Conservation (phyloP, 2,329 filamentous ascomycete species). For the Gaeumannomyces tritici region DNA sequence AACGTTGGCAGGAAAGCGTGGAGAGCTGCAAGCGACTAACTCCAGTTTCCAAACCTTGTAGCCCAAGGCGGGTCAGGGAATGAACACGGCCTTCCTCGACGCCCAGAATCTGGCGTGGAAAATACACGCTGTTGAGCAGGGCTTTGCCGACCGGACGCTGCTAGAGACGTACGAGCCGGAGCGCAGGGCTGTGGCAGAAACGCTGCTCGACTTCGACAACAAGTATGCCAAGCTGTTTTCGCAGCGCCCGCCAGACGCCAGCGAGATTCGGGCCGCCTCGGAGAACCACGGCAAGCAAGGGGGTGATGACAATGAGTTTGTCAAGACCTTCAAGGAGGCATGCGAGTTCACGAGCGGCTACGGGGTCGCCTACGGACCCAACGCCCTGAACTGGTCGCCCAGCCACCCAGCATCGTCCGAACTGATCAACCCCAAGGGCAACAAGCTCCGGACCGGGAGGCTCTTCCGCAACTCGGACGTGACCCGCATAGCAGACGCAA, state of each 20-base stretch:
- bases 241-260: constrained; percentile 60
- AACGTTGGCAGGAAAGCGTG: neutral
- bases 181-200: constrained; percentile 76
- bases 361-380: constrained; percentile 76
- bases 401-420: constrained; percentile 61
- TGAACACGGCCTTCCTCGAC: constrained; percentile 73
- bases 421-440: constrained; percentile 56
- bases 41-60: constrained; percentile 1
- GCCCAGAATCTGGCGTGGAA: constrained; percentile 94
- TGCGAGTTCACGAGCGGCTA: constrained; percentile 93
- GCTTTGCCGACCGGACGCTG: constrained; percentile 65
- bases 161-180: constrained; percentile 82
- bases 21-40: neutral
- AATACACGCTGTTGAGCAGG: constrained; percentile 79
- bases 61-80: constrained; percentile 69
- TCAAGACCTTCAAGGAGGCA: constrained; percentile 81
- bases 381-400: constrained; percentile 74
- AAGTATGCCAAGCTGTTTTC: constrained; percentile 88
- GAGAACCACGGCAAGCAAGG: constrained; percentile 8
- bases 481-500: constrained; percentile 79
- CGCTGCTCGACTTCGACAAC: constrained; percentile 76
- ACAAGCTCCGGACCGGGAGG: constrained; percentile 62
- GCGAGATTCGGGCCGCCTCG: constrained; percentile 61
- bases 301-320: constrained; percentile 64
- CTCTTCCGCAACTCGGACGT: constrained; percentile 72